Conservation (phyloP, 129 eudicot species). For the Ambrosia trifida region DNA sequence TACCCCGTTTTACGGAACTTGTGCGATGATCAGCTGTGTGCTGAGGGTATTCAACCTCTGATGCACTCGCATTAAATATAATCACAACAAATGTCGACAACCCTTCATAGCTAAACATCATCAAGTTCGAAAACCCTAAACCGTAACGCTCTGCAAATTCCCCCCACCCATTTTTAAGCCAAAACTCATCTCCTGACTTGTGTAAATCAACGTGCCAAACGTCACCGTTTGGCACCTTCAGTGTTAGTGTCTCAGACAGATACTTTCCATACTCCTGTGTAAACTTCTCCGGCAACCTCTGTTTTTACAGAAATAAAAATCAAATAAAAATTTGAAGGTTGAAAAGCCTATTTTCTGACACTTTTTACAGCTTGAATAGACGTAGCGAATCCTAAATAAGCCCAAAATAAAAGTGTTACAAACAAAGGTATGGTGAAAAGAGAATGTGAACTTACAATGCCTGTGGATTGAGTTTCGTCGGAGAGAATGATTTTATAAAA, state of each 20-base stretch:
- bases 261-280: conserved; percentile 30
- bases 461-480: conserved; percentile 12
- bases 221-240: conserved; percentile 28
- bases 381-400: no score
- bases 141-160: conserved; percentile 26
- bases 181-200: conserved; percentile 24
- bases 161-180: conserved; percentile 33
- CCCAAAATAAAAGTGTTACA: no score
- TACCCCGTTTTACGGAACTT: background rate
- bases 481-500: conserved; percentile 29
- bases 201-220: conserved; percentile 25
- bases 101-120: conserved; percentile 33
- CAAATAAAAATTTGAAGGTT: background rate
- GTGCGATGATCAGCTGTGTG: background rate
- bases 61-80: conserved; percentile 22
- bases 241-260: conserved; percentile 19
- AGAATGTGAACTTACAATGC: conserved; percentile 28
- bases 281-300: conserved; percentile 37
- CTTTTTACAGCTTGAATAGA: no score
- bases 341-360: no score
- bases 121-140: conserved; percentile 13
- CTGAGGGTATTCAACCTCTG: conserved; percentile 27
- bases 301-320: background rate
- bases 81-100: conserved; percentile 30
- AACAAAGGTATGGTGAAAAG: background rate